phyloP scores from a whole-genome alignment of 768 basidiomycete species.

The Polyporus arcularius region DNA sequence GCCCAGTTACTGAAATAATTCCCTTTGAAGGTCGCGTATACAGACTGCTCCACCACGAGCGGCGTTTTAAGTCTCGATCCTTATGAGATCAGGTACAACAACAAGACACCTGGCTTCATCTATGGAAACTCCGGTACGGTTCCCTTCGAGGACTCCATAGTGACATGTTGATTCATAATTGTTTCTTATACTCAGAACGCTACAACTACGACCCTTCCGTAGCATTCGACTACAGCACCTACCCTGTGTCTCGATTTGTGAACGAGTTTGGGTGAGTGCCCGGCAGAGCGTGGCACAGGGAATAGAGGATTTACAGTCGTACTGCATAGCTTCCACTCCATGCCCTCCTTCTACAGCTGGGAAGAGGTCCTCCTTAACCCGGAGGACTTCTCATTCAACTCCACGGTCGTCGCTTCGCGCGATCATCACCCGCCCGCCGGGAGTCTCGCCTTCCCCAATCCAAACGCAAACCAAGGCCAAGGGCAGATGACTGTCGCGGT shows the following conservation, averaged over 20 bases:
- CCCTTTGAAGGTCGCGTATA: conserved; percentile 46
- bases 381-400: conserved; percentile 59
- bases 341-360: conserved; percentile 65
- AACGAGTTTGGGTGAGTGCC: conserved; percentile 55
- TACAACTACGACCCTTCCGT: conserved; percentile 56
- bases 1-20: not conserved
- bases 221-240: conserved; percentile 57
- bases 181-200: conserved; percentile 39
- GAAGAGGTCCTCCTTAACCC: conserved; percentile 52
- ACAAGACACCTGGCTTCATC: conserved; percentile 52
- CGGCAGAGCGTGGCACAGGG: not conserved
- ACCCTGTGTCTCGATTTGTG: conserved; percentile 50
- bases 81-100: conserved; percentile 50
- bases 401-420: conserved; percentile 54
- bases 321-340: conserved; percentile 52
- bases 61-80: conserved; percentile 59
- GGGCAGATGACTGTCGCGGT: conserved; percentile 54
- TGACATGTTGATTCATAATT: no score
- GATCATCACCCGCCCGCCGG: conserved; percentile 61
- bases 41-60: conserved; percentile 58
- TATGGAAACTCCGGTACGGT: conserved; percentile 53
- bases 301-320: no score
- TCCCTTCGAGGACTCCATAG: not conserved
- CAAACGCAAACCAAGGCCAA: conserved; percentile 55
- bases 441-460: conserved; percentile 55